Conservation (phyloP, 2,329 filamentous ascomycete species). For the Aspergillus unguis region DNA sequence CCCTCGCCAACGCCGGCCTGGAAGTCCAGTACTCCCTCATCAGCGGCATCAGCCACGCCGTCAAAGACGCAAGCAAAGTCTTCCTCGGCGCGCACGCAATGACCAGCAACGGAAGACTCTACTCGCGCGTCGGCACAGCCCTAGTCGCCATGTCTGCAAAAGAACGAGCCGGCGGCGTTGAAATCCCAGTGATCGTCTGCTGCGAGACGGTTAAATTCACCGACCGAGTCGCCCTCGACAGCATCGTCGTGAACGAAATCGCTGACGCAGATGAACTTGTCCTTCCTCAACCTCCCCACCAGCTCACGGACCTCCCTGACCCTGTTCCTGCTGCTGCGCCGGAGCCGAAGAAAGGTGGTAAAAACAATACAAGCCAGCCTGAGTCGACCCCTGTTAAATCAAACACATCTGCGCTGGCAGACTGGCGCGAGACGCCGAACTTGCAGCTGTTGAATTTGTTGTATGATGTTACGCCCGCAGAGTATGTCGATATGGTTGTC, state of each 20-base stretch:
- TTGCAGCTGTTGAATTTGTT: slow-evolving; percentile 70
- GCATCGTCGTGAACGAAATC: slow-evolving; percentile 91
- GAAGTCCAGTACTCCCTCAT: slow-evolving; percentile 78
- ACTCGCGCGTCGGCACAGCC: slow-evolving; percentile 81
- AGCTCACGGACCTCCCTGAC: slow-evolving; percentile 32
- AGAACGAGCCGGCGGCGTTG: slow-evolving; percentile 53
- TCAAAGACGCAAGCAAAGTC: slow-evolving; percentile 68
- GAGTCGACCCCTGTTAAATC: slow-evolving; percentile 26
- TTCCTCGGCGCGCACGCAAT: slow-evolving; percentile 89
- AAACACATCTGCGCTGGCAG: slow-evolving; percentile 40
- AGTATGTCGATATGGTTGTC: slow-evolving; percentile 82
- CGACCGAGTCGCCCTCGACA: slow-evolving; percentile 82
- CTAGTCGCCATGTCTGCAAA: slow-evolving; percentile 80
- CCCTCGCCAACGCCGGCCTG: slow-evolving; percentile 66
- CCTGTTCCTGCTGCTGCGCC: slow-evolving; percentile 21
- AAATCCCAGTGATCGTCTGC: slow-evolving; percentile 79
- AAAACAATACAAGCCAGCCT: slow-evolving; percentile 20
- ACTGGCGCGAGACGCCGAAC: slow-evolving; percentile 58
- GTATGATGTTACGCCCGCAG: slow-evolving; percentile 87
- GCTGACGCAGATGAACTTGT: slow-evolving; percentile 68
- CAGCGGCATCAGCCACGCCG: slow-evolving; percentile 70
- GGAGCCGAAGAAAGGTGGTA: slow-evolving; percentile 32
- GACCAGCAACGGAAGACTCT: slow-evolving; percentile 90
- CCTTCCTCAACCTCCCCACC: slow-evolving; percentile 26
- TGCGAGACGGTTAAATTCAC: slow-evolving; percentile 97